These are phyloP conservation scores for Emergomyces orientalis DNA, from an alignment of 2,329 filamentous ascomycete genomes.

Conservation along the genomic window DNA sequence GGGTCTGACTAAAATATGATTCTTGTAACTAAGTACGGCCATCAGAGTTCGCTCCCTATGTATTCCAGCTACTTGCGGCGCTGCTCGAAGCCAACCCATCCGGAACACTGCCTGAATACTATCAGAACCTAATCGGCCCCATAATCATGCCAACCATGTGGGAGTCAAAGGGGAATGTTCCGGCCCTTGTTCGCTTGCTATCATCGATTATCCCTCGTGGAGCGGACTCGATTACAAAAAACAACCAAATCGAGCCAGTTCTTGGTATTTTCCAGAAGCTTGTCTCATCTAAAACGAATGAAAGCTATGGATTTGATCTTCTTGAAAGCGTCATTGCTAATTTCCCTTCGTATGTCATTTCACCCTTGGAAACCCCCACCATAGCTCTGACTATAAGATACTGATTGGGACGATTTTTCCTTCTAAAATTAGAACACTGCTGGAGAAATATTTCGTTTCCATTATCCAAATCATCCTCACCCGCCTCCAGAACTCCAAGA, in stretches of 20 bases:
- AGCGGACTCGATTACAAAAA: slow-evolving; percentile 59
- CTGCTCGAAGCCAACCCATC: slow-evolving; percentile 78
- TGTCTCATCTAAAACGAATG: slow-evolving; percentile 69
- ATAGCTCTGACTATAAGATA: slow-evolving; percentile 1
- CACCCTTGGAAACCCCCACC: background rate
- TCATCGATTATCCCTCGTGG: slow-evolving; percentile 75
- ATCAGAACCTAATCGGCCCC: slow-evolving; percentile 66
- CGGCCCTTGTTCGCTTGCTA: slow-evolving; percentile 76
- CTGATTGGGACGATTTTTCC: background rate
- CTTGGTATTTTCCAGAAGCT: slow-evolving; percentile 96
- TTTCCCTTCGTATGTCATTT: slow-evolving; percentile 56
- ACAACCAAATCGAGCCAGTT: slow-evolving; percentile 76
- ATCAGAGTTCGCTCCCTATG: slow-evolving; percentile 84
- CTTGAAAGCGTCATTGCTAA: slow-evolving; percentile 68
- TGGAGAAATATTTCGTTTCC: slow-evolving; percentile 68
- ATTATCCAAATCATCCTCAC: slow-evolving; percentile 77
- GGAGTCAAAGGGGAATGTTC: slow-evolving; percentile 88
- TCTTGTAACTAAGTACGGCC: slow-evolving; percentile 25
- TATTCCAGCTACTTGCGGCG: slow-evolving; percentile 90
- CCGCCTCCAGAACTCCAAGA: slow-evolving; percentile 59
- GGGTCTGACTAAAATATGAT: background rate
- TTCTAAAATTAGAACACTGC: slow-evolving; percentile 40
- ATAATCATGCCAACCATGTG: slow-evolving; percentile 75
- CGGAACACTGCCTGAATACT: slow-evolving; percentile 68
- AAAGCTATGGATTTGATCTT: slow-evolving; percentile 79